These are phyloP conservation scores for Fragaria nilgerrensis DNA, from an alignment of 306 rosid genomes.

Conservation along the genomic window DNA sequence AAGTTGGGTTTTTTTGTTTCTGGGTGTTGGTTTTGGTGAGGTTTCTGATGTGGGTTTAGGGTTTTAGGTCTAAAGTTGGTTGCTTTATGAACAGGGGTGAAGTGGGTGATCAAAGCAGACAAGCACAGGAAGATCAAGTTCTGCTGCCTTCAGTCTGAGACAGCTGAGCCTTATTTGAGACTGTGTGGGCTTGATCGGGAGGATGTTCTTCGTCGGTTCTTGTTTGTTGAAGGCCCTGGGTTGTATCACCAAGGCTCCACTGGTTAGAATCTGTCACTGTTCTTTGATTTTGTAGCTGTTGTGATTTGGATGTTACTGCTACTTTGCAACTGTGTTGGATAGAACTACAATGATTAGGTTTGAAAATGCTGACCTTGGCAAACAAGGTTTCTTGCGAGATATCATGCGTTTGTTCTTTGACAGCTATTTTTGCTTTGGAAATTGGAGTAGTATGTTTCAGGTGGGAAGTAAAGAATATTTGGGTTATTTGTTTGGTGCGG, in stretches of 20 bases:
- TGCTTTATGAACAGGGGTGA: slow-evolving; percentile 45
- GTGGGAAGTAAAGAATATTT: not conserved
- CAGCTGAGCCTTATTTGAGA: slow-evolving; percentile 68
- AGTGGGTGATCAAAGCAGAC: slow-evolving; percentile 65
- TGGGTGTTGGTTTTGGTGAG: not conserved
- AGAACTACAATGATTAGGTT: not conserved
- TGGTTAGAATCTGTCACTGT: slow-evolving; percentile 36
- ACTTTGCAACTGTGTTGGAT: not conserved
- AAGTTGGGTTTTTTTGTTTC: not conserved
- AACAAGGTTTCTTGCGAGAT: not conserved
- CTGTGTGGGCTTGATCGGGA: slow-evolving; percentile 59
- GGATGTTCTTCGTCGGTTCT: slow-evolving; percentile 56
- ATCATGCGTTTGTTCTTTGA: not conserved
- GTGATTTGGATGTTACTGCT: not conserved
- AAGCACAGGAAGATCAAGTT: slow-evolving; percentile 65
- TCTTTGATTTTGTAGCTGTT: not conserved
- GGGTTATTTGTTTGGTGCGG: not conserved
- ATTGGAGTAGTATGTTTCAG: not conserved
- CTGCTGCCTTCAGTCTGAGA: slow-evolving; percentile 66
- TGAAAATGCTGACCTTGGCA: not conserved
- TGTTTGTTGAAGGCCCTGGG: slow-evolving; percentile 64
- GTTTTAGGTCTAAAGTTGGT: not conserved
- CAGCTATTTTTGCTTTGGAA: no score
- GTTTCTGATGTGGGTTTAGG: not conserved
- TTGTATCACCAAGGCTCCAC: slow-evolving; percentile 59